Base-by-base conservation (phyloP, 148 eudicot species). In the Salicornia ramosissima region DNA sequence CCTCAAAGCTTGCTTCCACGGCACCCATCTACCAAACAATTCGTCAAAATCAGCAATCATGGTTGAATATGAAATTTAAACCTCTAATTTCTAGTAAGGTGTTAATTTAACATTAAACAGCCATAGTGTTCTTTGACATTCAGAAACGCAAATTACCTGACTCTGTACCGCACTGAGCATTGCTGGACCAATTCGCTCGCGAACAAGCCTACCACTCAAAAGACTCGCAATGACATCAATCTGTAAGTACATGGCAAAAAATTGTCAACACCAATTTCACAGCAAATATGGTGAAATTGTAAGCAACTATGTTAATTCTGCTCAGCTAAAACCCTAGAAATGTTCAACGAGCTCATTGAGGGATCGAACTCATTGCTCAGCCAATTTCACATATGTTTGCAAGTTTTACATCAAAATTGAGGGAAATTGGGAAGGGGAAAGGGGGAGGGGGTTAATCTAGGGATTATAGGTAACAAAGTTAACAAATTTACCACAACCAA, bases 161-260 rank as follows among this genome's bases (percentile, higher is more conserved):
- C 97, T 94, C 78, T 90, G 99, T 31, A 94, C 99, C 57, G 97
- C 97, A 86, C 97, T 90, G 39, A 94, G 69, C 98, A 94, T 94
- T 29, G 98, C 98, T 4, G 98, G 98, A 60, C 97, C 98, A 58
- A 94, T 94, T 47, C 96, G 84, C 67, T 94, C 99, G 12, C 99
- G 91, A 10, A 94, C 99, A 71, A 94, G 92, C 74, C 99, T 88
- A 69, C 99, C 99, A 67, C 92, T 94, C 65, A 94, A 76, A 15
- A 94, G 89, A 82, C 97, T 94, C 6, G 83, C 91, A 78, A 94
- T 84, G 21, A 94, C 99, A 87, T 94, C 99, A 82, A 94, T 88
- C 98, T 94, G 83, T 26, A 74, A 67, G 63, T 72, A 24, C 58
- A 53, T n/a, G 25, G 61, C 47, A 79, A 53, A 46, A n/a, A 56